Base-by-base conservation (phyloP, 768 basidiomycete species). In the Auricularia sp. region DNA sequence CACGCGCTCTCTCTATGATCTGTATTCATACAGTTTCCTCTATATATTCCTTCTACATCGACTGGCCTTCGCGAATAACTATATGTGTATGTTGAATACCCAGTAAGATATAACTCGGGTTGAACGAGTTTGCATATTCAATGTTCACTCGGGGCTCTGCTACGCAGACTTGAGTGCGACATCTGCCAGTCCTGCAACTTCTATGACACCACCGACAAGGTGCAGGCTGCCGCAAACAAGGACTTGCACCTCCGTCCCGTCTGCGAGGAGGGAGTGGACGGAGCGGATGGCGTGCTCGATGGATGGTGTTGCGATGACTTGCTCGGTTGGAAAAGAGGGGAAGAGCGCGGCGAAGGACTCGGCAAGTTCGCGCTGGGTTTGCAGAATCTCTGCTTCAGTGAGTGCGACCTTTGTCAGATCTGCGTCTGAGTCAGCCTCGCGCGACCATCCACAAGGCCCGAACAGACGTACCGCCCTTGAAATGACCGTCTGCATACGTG, bases 211-310 rank as follows among this genome's bases (percentile, higher is more conserved):
- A 21, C 97, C 97, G 6, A 98, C 87, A 16, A 99, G 82, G 76
- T 95, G 95, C 67, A 99, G 73, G 74, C 93, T 97, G 3, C 97
- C 97, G 2, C 93, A 82, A 5, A 96, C 93, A 16, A 99, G 79
- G n/a, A 93, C 84, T 64, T 88, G 80, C 12, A 76, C 73, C 8
- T 66, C 66, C 1, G 75, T 70, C 51, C 68, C 71, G 54, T 72
- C 67, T 16, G 58, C 64, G n/a, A 51, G 61, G n/a, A 84, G 70
- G 2, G 74, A 70, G 12, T 85, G 80, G 3, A 93, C 81, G 33
- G 84, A 70, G 36, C 80, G 78, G n/a, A 98, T 79, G 3, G 95
- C 93, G 71, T 98, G 88, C 72, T 98, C 87, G 62, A 99, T 87
- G 8, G 93, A 93, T 0, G 90, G 87, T 12, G 95, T 76, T 44